Evolutionary conservation across 345 rosid species (phyloP).

Genomic region (Euphorbia pulcherrima): DNA sequence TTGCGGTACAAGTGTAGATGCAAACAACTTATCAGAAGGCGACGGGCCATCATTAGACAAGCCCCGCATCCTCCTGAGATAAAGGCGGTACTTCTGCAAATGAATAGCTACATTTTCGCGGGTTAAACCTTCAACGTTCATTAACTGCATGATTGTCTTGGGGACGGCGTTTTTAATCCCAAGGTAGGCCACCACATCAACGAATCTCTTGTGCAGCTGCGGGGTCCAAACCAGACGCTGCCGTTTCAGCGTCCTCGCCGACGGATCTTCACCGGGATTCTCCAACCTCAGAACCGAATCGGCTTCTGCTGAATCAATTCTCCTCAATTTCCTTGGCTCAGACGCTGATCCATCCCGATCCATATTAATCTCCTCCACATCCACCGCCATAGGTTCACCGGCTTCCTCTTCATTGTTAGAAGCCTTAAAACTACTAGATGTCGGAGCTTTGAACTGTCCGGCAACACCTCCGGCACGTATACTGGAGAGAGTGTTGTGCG

Average conservation of each 20-base stretch:
- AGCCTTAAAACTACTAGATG: slow-evolving; percentile 39
- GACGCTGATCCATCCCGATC: slow-evolving; percentile 57
- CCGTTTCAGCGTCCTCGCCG: slow-evolving; percentile 63
- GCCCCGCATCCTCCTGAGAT: slow-evolving; percentile 88
- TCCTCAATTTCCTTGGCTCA: slow-evolving; percentile 58
- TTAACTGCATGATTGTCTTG: slow-evolving; percentile 96
- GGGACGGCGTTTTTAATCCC: slow-evolving; percentile 96
- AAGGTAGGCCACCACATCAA: slow-evolving; percentile 79
- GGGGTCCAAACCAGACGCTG: slow-evolving; percentile 97
- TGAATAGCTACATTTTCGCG: slow-evolving; percentile 96
- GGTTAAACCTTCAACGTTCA: slow-evolving; percentile 95
- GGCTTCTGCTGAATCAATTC: slow-evolving; percentile 63
- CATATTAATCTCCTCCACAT: slow-evolving; percentile 38
- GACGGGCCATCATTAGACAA: slow-evolving; percentile 40
- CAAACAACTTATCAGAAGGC: slow-evolving; percentile 71
- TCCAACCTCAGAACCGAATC: slow-evolving; percentile 61
- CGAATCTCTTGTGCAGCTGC: slow-evolving; percentile 91
- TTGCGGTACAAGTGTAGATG: slow-evolving; percentile 68
- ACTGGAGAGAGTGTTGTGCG: slow-evolving; percentile 54
- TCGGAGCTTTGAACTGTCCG: slow-evolving; percentile 22
- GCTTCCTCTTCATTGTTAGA: slow-evolving; percentile 15
- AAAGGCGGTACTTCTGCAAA: slow-evolving; percentile 85
- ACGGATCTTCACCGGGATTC: slow-evolving; percentile 48
- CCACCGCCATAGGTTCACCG: slow-evolving; percentile 36
- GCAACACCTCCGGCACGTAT: slow-evolving; percentile 36